A percentile compares a stretch with the other conserved stretches of the same genome.
Conservation (phyloP, 2,329 filamentous ascomycete genomes). For the Exophiala sp. region DNA sequence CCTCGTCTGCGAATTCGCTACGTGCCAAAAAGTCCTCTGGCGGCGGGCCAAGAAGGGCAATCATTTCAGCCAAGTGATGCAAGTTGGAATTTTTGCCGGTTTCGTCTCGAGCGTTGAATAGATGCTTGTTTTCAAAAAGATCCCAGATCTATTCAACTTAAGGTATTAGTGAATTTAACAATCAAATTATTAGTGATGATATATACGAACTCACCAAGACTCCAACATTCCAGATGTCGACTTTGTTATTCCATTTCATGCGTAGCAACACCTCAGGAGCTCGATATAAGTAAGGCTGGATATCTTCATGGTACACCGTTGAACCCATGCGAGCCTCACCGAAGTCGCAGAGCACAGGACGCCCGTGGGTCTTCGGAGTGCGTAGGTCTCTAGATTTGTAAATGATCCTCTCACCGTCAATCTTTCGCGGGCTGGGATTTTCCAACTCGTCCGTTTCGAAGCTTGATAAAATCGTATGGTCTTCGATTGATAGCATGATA, state of each 20-base stretch:
- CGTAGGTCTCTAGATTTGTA: constrained; percentile 25
- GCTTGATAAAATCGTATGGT: constrained; percentile 29
- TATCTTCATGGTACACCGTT: constrained; percentile 14
- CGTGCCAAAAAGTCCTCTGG: too few relatives aligned
- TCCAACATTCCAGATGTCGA: constrained; percentile 32
- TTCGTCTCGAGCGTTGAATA: not conserved
- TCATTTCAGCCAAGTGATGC: too few relatives aligned
- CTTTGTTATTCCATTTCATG: constrained; percentile 31
- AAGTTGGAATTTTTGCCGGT: not conserved
- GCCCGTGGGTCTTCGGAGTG: too few relatives aligned
- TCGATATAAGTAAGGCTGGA: constrained; percentile 30
- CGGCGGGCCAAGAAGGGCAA: too few relatives aligned
- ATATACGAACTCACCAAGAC: too few relatives aligned
- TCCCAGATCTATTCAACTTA: constrained; percentile 4
- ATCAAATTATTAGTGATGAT: too few relatives aligned
- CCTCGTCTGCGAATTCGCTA: too few relatives aligned
- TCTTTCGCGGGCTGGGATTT: constrained; percentile 28
- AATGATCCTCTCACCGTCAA: constrained; percentile 29
- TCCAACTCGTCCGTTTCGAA: constrained; percentile 31
- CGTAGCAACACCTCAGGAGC: constrained; percentile 32
- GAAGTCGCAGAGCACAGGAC: too few relatives aligned
- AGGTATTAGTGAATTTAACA: too few relatives aligned
- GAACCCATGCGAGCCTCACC: too few relatives aligned
- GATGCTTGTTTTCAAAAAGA: constrained; percentile 1
- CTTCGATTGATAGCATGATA: constrained; percentile 31